These are phyloP conservation scores for Neurospora intermedia DNA, from an alignment of 495 filamentous ascomycete genomes.

Conservation along the genomic window DNA sequence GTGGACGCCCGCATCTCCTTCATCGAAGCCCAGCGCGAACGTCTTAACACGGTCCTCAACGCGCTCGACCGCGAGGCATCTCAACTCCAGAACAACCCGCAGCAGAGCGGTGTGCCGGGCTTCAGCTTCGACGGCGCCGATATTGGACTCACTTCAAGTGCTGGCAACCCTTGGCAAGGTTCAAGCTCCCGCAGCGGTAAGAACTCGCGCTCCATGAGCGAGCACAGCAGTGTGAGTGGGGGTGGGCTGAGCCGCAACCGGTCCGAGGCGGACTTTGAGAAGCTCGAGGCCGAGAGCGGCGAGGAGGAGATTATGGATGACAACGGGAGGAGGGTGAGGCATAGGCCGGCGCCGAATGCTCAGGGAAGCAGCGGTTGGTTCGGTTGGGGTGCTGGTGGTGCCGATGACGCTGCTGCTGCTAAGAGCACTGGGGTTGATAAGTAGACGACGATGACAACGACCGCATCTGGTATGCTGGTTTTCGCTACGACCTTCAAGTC, in stretches of 20 bases:
- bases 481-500: not conserved
- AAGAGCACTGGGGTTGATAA: not conserved
- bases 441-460: not conserved
- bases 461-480: not conserved
- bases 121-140: constrained; percentile 21
- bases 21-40: constrained; percentile 62
- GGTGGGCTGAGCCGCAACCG: constrained; percentile 55
- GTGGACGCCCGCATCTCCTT: constrained; percentile 57
- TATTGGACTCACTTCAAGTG: not conserved
- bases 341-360: not conserved
- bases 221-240: constrained; percentile 27
- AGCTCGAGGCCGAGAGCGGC: constrained; percentile 63
- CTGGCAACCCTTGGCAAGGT: not conserved
- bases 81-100: constrained; percentile 23
- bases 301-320: constrained; percentile 24
- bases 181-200: not conserved
- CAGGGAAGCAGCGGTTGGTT: not conserved
- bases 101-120: constrained; percentile 18
- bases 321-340: not conserved
- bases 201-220: constrained; percentile 17
- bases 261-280: constrained; percentile 73
- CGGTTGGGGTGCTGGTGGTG: not conserved
- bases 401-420: not conserved
- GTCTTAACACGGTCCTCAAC: constrained; percentile 56
- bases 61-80: constrained; percentile 66